Base-by-base conservation (phyloP, 495 filamentous ascomycete genomes). In the Aspergillus ostianus region DNA sequence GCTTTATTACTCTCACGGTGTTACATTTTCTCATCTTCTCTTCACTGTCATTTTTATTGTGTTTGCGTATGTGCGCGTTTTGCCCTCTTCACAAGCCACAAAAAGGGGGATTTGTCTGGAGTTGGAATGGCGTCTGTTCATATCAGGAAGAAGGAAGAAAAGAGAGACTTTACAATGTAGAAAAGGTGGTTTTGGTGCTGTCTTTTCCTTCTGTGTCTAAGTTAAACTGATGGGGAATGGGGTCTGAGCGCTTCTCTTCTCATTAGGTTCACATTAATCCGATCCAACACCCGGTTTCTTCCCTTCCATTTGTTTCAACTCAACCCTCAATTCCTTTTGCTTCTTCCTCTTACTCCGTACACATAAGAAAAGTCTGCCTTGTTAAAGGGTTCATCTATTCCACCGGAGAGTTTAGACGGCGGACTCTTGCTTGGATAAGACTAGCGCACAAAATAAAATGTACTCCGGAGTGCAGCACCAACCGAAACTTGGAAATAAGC, bases 61-160 rank as follows among this genome's bases (percentile, higher is more conserved):
- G 29, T 29, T 23, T 27, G 21, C n/a, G 21, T 52, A 8, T 49
- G 18, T 6, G 12, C 19, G 21, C 50, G 17, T n/a, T n/a, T 26
- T n/a, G 6, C 27, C 26, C 23, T 52, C 19, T 32, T n/a, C 21
- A 29, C 17, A 15, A 23, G n/a, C 18, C 12, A 20, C 49, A 23
- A 51, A 52, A 30, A 27, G 19, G 17, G 13, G 23, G 10, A 2
- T 26, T 23, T 19, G 50, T 21, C 27, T 52, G 50, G 50, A 52
- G 50, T 52, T 52, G 17, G 50, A 26, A 52, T n/a, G 50, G 50
- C 50, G 50, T 52, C 10, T 41, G 9, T 41, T 41, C 9, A 41
- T 41, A 41, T 41, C 36, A 41, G 36, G 36, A 15, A 41, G 9
- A 4, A 15, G 13, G 12, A 13, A 13, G 8, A 41, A 41, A 41